phyloP scores from a whole-genome alignment of 176 grass and related monocot species.

The Zoysia japonica region DNA sequence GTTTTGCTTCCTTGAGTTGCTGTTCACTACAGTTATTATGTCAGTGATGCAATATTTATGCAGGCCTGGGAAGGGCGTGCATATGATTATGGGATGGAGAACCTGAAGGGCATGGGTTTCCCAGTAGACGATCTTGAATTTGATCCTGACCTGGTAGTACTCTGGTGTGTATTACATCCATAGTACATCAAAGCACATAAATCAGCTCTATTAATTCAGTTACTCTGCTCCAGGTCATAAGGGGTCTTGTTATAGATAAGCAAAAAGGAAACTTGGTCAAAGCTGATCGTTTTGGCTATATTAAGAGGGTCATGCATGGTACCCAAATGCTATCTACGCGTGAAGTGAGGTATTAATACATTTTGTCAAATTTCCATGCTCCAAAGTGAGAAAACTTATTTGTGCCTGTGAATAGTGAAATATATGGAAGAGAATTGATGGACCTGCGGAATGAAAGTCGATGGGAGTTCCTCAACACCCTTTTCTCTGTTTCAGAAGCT shows the following conservation, averaged over 20 bases:
- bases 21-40: slow-evolving; percentile 14
- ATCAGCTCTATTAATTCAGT: slow-evolving; percentile 18
- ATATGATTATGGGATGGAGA: slow-evolving; percentile 99
- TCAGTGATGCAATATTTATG: slow-evolving; percentile 26
- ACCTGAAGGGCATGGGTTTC: slow-evolving; percentile 84
- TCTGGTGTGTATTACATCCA: slow-evolving; percentile 33
- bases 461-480: slow-evolving; percentile 97
- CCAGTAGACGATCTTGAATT: slow-evolving; percentile 90
- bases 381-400: slow-evolving; percentile 14
- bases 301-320: slow-evolving; percentile 98
- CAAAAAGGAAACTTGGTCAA: slow-evolving; percentile 97
- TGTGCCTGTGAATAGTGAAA: slow-evolving; percentile 66
- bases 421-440: slow-evolving; percentile 96
- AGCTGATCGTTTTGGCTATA: slow-evolving; percentile 91
- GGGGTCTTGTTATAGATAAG: slow-evolving; percentile 94
- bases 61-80: slow-evolving; percentile 98
- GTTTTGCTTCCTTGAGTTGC: background rate
- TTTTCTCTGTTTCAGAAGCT: slow-evolving; percentile 99
- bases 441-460: slow-evolving; percentile 88
- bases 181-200: slow-evolving; percentile 31
- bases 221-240: slow-evolving; percentile 69
- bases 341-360: slow-evolving; percentile 65
- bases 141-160: slow-evolving; percentile 85
- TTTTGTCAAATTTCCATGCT: slow-evolving; percentile 19
- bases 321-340: slow-evolving; percentile 89